phyloP scores from a whole-genome alignment of 2,329 filamentous ascomycete species.

The Alternaria atra region DNA sequence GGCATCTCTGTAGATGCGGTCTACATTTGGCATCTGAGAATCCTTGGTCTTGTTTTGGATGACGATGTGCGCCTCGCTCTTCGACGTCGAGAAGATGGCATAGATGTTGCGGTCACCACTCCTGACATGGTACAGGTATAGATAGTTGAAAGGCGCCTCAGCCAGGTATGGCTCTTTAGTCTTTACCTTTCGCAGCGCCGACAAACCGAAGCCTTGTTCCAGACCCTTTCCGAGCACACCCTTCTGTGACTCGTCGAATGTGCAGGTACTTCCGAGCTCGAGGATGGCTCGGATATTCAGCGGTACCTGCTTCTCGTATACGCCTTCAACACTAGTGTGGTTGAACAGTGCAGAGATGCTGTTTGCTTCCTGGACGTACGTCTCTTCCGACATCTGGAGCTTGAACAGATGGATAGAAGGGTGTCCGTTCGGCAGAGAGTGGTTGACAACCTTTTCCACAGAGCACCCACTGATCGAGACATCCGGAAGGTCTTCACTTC shows the following conservation, averaged over 20 bases:
- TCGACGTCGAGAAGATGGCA: conserved; percentile 86
- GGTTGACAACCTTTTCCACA: conserved; percentile 91
- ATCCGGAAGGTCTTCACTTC: conserved; percentile 84
- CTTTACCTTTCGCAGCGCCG: conserved; percentile 73
- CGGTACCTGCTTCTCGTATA: conserved; percentile 94
- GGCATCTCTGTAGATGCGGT: conserved; percentile 85
- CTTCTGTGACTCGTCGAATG: conserved; percentile 88
- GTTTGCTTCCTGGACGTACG: conserved; percentile 83
- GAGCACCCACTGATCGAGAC: conserved; percentile 85
- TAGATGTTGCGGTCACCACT: conserved; percentile 93
- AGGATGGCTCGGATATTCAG: conserved; percentile 86
- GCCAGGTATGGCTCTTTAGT: conserved; percentile 79
- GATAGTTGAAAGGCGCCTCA: conserved; percentile 77
- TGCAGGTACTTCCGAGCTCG: conserved; percentile 88
- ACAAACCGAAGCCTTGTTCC: conserved; percentile 91
- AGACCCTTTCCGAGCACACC: conserved; percentile 92
- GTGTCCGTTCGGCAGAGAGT: conserved; percentile 94
- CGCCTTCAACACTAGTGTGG: conserved; percentile 92
- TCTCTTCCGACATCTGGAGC: conserved; percentile 85
- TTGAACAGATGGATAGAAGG: conserved; percentile 94
- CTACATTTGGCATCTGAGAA: conserved; percentile 85
- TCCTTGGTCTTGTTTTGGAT: conserved; percentile 87
- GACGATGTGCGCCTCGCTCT: conserved; percentile 82
- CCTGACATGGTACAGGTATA: conserved; percentile 92
- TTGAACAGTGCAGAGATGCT: conserved; percentile 87